phyloP scores from a whole-genome alignment of 495 filamentous ascomycete species.

The Pyrenopolyporus hunteri region DNA sequence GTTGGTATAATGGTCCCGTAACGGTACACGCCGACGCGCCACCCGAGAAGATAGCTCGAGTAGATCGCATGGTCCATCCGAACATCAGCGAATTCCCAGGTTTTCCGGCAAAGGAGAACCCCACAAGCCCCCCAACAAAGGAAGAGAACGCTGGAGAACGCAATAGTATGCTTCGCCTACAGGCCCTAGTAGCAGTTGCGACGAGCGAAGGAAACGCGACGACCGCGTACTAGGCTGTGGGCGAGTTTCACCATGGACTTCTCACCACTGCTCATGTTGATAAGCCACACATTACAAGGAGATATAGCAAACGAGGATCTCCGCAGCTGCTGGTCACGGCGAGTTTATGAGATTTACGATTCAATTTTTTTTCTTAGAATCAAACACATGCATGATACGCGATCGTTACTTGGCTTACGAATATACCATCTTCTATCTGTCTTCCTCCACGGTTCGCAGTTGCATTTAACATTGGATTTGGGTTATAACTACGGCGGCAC shows the following conservation, averaged over 20 bases:
- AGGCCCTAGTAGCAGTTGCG: conserved; percentile 88
- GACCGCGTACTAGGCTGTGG: conserved; percentile 49
- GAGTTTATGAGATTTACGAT: conserved; percentile 30
- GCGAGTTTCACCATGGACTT: background rate
- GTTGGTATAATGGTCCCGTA: conserved; percentile 70
- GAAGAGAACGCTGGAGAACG: conserved; percentile 42
- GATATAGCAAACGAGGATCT: too few relatives aligned
- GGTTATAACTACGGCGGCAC: conserved; percentile 34
- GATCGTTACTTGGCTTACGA: conserved; percentile 31
- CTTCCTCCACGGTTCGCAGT: conserved; percentile 8
- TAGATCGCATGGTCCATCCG: conserved; percentile 57
- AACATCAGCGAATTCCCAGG: conserved; percentile 53
- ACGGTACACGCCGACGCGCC: conserved; percentile 43
- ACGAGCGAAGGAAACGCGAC: conserved; percentile 77
- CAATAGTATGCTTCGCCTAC: conserved; percentile 66
- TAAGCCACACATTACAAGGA: too few relatives aligned
- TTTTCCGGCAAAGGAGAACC: conserved; percentile 49
- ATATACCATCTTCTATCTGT: conserved; percentile 30
- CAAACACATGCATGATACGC: conserved; percentile 30
- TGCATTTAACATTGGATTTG: conserved; percentile 30
- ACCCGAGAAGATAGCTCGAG: conserved; percentile 47
- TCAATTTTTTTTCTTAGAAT: conserved; percentile 26
- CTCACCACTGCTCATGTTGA: background rate
- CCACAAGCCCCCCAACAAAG: conserved; percentile 21
- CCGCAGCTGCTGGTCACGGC: conserved; percentile 6